Evolutionary conservation across 352 stramenopile species (phyloP), one percentile per base, ranked within the genome.

Genomic region (Phytophthora multivora): DNA sequence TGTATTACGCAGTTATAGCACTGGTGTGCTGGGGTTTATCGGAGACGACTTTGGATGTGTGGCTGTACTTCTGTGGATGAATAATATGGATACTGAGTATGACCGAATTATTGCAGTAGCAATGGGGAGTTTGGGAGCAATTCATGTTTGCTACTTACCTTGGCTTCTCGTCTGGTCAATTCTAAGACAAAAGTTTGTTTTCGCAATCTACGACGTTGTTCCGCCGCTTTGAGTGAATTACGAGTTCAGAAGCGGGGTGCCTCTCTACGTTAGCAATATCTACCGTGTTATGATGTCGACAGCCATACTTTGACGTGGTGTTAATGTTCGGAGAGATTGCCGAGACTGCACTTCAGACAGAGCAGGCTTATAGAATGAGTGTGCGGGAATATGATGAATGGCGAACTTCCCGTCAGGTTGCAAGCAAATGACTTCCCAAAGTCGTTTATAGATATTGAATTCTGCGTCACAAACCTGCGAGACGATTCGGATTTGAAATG

Each of bases 401-500:
- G 48, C 4, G 45, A 45, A 30, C 46, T 56, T 35, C 55, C 55
- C n/a, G 26, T 21, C 2, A 54, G 61, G 11, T 26, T 69, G 15
- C 42, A 56, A 6, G 19, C 38, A 10, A 15, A 50, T 11, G 33
- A 64, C 35, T 55, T 48, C 3, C 47, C 53, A 13, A 16, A 28
- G 5, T 41, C 6, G 13, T 33, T 68, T 35, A 13, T 25, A 10
- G 61, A 82, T 31, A 51, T 86, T 10, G 67, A 75, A 16, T 52
- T 84, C 38, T 63, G 28, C 3, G 18, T 56, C 13, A 68, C 59
- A 28, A 84, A 79, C 18, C 49, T 86, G 10, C 63, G 38, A 1
- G 45, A 68, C 2, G 47, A 82, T 10, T 47, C 86, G 16, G 57
- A 78, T 36, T 56, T 53, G 13, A 66, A 41, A 4, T 88, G 75